phyloP scores from a whole-genome alignment of 768 basidiomycete species.

The Boletus eberwhitei region DNA sequence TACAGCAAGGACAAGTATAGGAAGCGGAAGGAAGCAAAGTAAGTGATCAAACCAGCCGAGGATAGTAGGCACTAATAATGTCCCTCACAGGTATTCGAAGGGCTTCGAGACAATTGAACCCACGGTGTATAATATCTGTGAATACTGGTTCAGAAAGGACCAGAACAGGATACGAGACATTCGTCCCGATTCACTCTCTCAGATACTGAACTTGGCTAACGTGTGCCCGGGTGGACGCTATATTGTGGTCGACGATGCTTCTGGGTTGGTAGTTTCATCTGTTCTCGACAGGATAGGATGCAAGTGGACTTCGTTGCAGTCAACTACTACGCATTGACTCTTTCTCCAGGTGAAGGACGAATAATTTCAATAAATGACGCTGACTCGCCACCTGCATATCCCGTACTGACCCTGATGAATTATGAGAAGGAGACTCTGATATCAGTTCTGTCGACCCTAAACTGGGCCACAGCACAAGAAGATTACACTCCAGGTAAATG shows the following conservation, averaged over 20 bases:
- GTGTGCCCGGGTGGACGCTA: constrained; percentile 85
- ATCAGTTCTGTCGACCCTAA: constrained; percentile 62
- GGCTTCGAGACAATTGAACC: constrained; percentile 85
- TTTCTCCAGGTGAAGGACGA: constrained; percentile 63
- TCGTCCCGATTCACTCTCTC: constrained; percentile 83
- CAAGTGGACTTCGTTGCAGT: constrained; percentile 26
- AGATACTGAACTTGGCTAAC: constrained; percentile 81
- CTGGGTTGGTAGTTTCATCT: constrained; percentile 81
- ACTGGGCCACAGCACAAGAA: constrained; percentile 88
- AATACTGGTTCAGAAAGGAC: constrained; percentile 87
- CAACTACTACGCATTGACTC: neutral
- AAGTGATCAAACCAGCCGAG: constrained; percentile 22
- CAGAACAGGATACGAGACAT: constrained; percentile 78
- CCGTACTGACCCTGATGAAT: constrained; percentile 82
- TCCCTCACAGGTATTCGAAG: constrained; percentile 69
- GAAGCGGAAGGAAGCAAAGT: constrained; percentile 97
- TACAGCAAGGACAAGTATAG: constrained; percentile 99
- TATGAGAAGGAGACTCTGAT: constrained; percentile 56
- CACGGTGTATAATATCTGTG: constrained; percentile 80
- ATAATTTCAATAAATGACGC: constrained; percentile 83
- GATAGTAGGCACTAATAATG: neutral
- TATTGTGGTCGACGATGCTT: constrained; percentile 87
- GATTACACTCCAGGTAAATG: constrained; percentile 63
- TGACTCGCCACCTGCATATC: constrained; percentile 91
- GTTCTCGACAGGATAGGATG: constrained; percentile 87